A percentile compares a stretch with the other conserved stretches of the same genome.
Evolutionary conservation across 768 basidiomycete species (phyloP).

Genomic region (Suillus americanus): DNA sequence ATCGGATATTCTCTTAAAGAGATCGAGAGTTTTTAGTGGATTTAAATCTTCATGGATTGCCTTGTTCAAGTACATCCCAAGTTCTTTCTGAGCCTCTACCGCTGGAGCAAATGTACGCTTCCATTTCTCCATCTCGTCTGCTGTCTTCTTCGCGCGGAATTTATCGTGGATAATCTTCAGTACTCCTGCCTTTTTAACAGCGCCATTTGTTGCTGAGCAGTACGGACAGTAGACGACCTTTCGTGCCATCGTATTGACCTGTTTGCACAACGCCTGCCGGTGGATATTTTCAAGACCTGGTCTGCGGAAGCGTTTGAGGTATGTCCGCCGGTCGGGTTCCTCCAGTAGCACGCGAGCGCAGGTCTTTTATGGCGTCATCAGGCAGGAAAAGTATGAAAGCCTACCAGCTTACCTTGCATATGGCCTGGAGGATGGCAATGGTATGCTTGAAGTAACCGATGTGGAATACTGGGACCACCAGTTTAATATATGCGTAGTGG

Average conservation of each 20-base stretch:
- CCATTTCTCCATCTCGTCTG: slow-evolving; percentile 85
- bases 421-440: slow-evolving; percentile 88
- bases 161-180: slow-evolving; percentile 98
- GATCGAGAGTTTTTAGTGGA: slow-evolving; percentile 87
- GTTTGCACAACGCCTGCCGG: slow-evolving; percentile 77
- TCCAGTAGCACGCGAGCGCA: slow-evolving; percentile 91
- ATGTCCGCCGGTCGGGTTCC: slow-evolving; percentile 81
- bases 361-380: slow-evolving; percentile 46
- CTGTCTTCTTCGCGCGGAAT: slow-evolving; percentile 91
- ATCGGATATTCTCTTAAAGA: slow-evolving; percentile 90
- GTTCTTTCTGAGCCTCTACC: slow-evolving; percentile 83
- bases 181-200: slow-evolving; percentile 93
- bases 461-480: slow-evolving; percentile 95
- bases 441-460: slow-evolving; percentile 98
- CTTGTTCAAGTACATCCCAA: slow-evolving; percentile 81
- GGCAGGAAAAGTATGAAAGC: not conserved
- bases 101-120: slow-evolving; percentile 80
- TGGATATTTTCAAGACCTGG: slow-evolving; percentile 92
- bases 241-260: slow-evolving; percentile 82
- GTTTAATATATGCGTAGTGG: slow-evolving; percentile 98
- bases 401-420: slow-evolving; percentile 76
- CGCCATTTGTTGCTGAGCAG: slow-evolving; percentile 90
- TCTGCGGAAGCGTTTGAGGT: slow-evolving; percentile 87
- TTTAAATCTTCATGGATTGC: slow-evolving; percentile 92
- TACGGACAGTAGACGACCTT: slow-evolving; percentile 93